A percentile compares a stretch with the other conserved stretches of the same genome.
Conservation (phyloP, 1,284 basidiomycete genomes). For the Kwoniella shivajii region DNA sequence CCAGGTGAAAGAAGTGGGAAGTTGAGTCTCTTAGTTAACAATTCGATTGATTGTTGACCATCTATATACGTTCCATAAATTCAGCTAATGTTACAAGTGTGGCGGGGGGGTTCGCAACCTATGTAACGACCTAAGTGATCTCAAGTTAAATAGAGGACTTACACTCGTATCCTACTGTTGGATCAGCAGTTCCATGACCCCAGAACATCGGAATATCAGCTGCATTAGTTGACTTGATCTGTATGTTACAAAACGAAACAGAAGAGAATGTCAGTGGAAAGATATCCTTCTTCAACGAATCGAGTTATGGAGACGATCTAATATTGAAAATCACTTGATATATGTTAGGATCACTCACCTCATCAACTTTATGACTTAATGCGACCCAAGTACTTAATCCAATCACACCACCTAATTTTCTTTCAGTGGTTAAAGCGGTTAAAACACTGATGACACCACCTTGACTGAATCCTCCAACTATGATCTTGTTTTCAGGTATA, state of each 20-base stretch:
- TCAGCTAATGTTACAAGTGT: not conserved
- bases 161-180: slow-evolving; percentile 64
- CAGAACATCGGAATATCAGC: slow-evolving; percentile 76
- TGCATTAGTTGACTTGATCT: slow-evolving; percentile 35
- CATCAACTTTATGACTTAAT: slow-evolving; percentile 65
- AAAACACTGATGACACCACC: slow-evolving; percentile 78
- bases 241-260: not conserved
- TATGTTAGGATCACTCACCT: slow-evolving; percentile 55
- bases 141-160: slow-evolving; percentile 8
- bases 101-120: not conserved
- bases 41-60: slow-evolving; percentile 61
- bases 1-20: slow-evolving; percentile 54
- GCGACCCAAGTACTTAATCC: slow-evolving; percentile 77
- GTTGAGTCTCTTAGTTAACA: slow-evolving; percentile 61
- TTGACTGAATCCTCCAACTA: slow-evolving; percentile 87
- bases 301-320: not conserved
- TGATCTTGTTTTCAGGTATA: slow-evolving; percentile 56
- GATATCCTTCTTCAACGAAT: not conserved
- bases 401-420: slow-evolving; percentile 71
- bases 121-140: too few relatives aligned
- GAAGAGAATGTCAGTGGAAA: not conserved
- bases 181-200: slow-evolving; percentile 81
- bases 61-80: slow-evolving; percentile 28
- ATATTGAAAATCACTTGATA: not conserved
- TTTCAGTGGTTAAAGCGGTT: slow-evolving; percentile 67